Evolutionary conservation across 2,329 filamentous ascomycete species (phyloP).

Genomic region (Monilinia aucupariae): DNA sequence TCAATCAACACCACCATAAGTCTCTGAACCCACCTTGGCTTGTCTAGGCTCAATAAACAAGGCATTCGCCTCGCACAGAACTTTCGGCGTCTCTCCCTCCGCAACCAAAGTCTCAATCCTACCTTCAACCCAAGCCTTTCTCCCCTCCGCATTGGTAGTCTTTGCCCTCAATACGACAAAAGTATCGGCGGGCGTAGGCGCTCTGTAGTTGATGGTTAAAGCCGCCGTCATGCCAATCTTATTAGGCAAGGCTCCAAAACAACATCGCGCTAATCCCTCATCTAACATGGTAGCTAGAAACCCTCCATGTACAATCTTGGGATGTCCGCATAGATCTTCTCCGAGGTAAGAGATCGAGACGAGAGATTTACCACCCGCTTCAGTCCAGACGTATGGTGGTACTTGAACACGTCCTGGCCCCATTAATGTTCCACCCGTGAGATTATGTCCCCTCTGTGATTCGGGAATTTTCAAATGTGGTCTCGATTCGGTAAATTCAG

Average conservation of each 20-base stretch:
- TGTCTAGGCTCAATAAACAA: slow-evolving; percentile 85
- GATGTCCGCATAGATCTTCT: slow-evolving; percentile 76
- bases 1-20: not conserved
- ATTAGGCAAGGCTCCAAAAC: slow-evolving; percentile 81
- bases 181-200: slow-evolving; percentile 67
- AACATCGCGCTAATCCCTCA: slow-evolving; percentile 81
- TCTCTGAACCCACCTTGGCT: slow-evolving; percentile 47
- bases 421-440: slow-evolving; percentile 75
- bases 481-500: slow-evolving; percentile 67
- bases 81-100: slow-evolving; percentile 55
- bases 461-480: slow-evolving; percentile 83
- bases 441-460: slow-evolving; percentile 62
- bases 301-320: slow-evolving; percentile 85
- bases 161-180: slow-evolving; percentile 74
- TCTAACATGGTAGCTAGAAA: slow-evolving; percentile 88
- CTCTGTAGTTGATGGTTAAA: slow-evolving; percentile 75
- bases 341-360: slow-evolving; percentile 75
- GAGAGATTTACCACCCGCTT: slow-evolving; percentile 62
- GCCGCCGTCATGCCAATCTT: slow-evolving; percentile 83
- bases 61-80: slow-evolving; percentile 77
- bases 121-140: slow-evolving; percentile 92
- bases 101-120: slow-evolving; percentile 71
- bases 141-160: slow-evolving; percentile 80
- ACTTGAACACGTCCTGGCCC: slow-evolving; percentile 73
- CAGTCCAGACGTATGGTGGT: slow-evolving; percentile 72